Conservation (phyloP, 192 early-diverging fungal genomes). For the Entophlyctis luteolus region DNA sequence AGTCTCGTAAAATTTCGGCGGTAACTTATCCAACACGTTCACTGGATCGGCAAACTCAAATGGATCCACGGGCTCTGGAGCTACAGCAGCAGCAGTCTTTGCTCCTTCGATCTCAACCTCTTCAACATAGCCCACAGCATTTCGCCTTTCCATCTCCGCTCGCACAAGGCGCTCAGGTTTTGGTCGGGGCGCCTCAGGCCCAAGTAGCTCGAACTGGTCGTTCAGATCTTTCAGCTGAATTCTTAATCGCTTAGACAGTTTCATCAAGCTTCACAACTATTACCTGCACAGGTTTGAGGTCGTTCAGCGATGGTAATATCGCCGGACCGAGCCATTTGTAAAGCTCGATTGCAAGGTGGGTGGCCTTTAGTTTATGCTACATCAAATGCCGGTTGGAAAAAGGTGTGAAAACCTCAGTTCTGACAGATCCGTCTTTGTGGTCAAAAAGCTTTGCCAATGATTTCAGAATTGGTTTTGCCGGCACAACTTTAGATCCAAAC, state of each 20-base stretch:
- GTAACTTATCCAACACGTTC: conserved; percentile 83
- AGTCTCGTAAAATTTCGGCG: conserved; percentile 71
- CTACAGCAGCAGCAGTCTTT: conserved; percentile 48
- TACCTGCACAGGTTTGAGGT: conserved; percentile 89
- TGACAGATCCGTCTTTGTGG: conserved; percentile 88
- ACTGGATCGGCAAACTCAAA: conserved; percentile 86
- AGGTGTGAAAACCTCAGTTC: conserved; percentile 66
- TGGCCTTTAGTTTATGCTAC: conserved; percentile 39
- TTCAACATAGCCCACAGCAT: conserved; percentile 17
- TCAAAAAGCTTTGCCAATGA: conserved; percentile 83
- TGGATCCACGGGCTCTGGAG: conserved; percentile 63
- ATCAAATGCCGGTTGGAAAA: conserved; percentile 19
- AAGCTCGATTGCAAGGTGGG: conserved; percentile 73
- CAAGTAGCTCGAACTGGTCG: conserved; percentile 70
- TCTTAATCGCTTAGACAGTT: neutral
- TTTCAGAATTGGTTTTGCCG: conserved; percentile 83
- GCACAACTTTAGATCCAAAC: conserved; percentile 78
- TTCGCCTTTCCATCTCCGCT: conserved; percentile 66
- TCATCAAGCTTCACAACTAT: neutral
- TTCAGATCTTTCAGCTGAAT: conserved; percentile 83
- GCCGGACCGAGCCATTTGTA: conserved; percentile 90
- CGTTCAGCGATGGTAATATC: conserved; percentile 66
- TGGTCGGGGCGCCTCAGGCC: conserved; percentile 40
- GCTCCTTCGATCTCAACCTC: conserved; percentile 10
- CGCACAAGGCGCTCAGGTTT: conserved; percentile 69